Conservation (phyloP, 306 rosid genomes). For the Fragaria ananassa region DNA sequence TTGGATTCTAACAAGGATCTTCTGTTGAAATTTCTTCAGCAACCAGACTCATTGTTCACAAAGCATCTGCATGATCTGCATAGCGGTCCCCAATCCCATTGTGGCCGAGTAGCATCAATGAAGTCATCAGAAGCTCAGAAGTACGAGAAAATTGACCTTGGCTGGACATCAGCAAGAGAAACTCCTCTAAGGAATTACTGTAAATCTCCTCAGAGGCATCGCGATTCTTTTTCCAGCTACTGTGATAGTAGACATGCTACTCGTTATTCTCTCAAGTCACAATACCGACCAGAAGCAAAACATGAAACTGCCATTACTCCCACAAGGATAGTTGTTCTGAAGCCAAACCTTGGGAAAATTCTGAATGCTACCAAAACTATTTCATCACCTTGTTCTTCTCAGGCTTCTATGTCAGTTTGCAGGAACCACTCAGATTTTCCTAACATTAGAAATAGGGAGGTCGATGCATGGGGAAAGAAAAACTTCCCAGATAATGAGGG, state of each 20-base stretch:
- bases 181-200: constrained; percentile 31
- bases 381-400: constrained; percentile 61
- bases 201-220: constrained; percentile 49
- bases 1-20: constrained; percentile 88
- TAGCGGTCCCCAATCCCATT: constrained; percentile 39
- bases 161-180: constrained; percentile 49
- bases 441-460: constrained; percentile 39
- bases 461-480: constrained; percentile 37
- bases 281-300: constrained; percentile 38
- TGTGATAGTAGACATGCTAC: constrained; percentile 43
- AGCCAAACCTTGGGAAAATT: constrained; percentile 77
- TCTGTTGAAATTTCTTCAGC: constrained; percentile 69
- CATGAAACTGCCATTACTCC: constrained; percentile 46
- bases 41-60: constrained; percentile 81
- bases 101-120: constrained; percentile 35
- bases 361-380: constrained; percentile 39
- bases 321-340: constrained; percentile 82
- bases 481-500: constrained; percentile 35
- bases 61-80: constrained; percentile 82
- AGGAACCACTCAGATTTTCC: constrained; percentile 45
- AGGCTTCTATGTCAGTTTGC: constrained; percentile 41
- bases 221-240: constrained; percentile 34
- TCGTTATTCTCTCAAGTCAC: constrained; percentile 42
- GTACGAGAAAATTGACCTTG: constrained; percentile 33
- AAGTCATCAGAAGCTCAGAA: constrained; percentile 43